These are phyloP conservation scores for Penicillium psychrosexuale DNA, from an alignment of 2,329 filamentous ascomycete species.

Conservation along the genomic window DNA sequence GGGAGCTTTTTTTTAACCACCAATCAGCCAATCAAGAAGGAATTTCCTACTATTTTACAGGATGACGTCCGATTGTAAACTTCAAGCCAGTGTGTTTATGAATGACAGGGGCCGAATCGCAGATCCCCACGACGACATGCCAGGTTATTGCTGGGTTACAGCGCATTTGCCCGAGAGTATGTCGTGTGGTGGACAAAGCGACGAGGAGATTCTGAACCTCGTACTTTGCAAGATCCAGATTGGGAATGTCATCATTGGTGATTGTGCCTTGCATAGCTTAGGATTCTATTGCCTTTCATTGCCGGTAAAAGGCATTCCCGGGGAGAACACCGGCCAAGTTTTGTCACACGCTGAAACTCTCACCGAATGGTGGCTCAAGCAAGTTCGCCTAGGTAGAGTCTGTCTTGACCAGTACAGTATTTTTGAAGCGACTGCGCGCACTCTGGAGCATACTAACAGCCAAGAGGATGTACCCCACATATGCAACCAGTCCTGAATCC, in stretches of 20 bases:
- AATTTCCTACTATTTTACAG: neutral
- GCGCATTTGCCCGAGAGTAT: neutral
- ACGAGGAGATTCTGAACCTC: neutral
- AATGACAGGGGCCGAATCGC: neutral
- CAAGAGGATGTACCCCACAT: neutral
- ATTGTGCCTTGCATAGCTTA: neutral
- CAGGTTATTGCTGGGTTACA: neutral
- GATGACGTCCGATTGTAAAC: neutral
- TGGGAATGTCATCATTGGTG: neutral
- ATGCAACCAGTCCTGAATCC: neutral
- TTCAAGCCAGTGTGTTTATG: neutral
- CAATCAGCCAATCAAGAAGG: neutral
- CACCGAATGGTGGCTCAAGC: neutral
- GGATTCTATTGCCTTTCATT: neutral
- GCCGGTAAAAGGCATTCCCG: neutral
- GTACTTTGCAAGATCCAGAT: neutral
- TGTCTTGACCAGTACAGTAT: constrained; percentile 2
- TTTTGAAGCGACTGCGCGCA: neutral
- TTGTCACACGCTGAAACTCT: neutral
- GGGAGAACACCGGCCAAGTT: neutral
- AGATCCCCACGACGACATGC: neutral
- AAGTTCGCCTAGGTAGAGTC: neutral
- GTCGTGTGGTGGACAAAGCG: neutral
- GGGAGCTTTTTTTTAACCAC: neutral
- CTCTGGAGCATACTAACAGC: neutral